Evolutionary conservation across 768 basidiomycete species (phyloP).

Genomic region (Gymnopilus junonius): DNA sequence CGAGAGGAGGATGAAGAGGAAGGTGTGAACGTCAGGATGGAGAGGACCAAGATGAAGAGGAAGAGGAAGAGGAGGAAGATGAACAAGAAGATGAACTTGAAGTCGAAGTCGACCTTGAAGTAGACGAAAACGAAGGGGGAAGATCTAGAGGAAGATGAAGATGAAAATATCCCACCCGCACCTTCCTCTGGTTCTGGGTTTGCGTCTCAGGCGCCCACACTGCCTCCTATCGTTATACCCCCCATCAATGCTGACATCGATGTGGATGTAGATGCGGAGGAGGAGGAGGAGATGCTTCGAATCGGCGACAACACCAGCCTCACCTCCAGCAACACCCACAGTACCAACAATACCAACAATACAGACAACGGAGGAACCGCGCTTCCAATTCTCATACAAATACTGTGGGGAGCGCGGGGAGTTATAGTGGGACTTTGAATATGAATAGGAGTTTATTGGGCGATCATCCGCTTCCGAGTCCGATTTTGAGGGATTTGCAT

Average conservation of each 20-base stretch:
- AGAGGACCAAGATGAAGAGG: neutral
- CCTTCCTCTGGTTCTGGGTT: neutral
- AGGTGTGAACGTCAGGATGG: no score
- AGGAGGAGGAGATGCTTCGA: no score
- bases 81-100: neutral
- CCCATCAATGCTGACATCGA: slow-evolving; percentile 14
- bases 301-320: no score
- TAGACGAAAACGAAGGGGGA: no score
- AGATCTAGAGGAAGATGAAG: slow-evolving; percentile 9
- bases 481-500: slow-evolving; percentile 26
- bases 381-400: no score
- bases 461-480: slow-evolving; percentile 27
- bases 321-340: neutral
- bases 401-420: neutral
- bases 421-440: no score
- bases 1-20: slow-evolving; percentile 9
- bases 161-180: slow-evolving; percentile 1
- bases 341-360: neutral
- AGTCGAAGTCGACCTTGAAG: neutral
- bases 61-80: neutral
- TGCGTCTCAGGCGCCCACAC: slow-evolving; percentile 25
- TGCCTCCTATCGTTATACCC: slow-evolving; percentile 30
- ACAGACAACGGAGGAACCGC: neutral
- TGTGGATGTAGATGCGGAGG: neutral
- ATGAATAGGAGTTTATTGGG: neutral